These are phyloP conservation scores for Amauroascus verrucosus DNA, from an alignment of 2,329 filamentous ascomycete genomes.

Conservation along the genomic window DNA sequence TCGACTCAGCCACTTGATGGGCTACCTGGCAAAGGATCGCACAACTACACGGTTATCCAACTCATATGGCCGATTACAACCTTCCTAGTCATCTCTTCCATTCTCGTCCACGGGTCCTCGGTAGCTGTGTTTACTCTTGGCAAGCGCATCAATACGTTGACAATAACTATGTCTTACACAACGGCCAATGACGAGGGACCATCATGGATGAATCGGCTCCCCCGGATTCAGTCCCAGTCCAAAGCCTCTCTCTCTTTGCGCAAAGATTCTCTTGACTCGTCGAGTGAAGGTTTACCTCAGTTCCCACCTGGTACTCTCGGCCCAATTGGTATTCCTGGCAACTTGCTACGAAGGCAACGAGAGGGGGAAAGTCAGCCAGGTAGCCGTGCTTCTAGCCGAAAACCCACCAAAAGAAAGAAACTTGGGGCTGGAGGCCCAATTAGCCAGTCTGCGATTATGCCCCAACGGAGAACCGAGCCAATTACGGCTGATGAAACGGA, in stretches of 20 bases:
- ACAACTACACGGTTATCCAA: constrained; percentile 62
- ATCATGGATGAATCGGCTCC: constrained; percentile 89
- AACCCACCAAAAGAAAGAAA: constrained; percentile 48
- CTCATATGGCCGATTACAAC: constrained; percentile 93
- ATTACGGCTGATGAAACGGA: constrained; percentile 7
- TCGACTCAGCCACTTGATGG: constrained; percentile 65
- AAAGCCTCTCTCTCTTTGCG: constrained; percentile 64
- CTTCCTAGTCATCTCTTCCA: constrained; percentile 88
- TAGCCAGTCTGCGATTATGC: constrained; percentile 78
- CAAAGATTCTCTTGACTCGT: constrained; percentile 56
- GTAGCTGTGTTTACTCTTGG: constrained; percentile 95
- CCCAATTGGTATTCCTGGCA: constrained; percentile 59
- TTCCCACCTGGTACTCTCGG: constrained; percentile 61
- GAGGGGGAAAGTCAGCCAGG: constrained; percentile 56
- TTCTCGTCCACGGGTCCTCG: constrained; percentile 93
- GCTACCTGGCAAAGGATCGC: constrained; percentile 39
- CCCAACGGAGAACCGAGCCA: constrained; percentile 37
- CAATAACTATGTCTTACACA: constrained; percentile 93
- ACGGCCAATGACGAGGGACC: constrained; percentile 77
- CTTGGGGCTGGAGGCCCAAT: constrained; percentile 75
- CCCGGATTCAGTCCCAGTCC: constrained; percentile 70
- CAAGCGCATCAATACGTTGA: constrained; percentile 95
- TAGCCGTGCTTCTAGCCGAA: constrained; percentile 47
- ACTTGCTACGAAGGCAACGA: constrained; percentile 68
- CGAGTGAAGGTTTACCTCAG: constrained; percentile 46